phyloP scores from a whole-genome alignment of 305 asterid species.

The Fraxinus latifolia region DNA sequence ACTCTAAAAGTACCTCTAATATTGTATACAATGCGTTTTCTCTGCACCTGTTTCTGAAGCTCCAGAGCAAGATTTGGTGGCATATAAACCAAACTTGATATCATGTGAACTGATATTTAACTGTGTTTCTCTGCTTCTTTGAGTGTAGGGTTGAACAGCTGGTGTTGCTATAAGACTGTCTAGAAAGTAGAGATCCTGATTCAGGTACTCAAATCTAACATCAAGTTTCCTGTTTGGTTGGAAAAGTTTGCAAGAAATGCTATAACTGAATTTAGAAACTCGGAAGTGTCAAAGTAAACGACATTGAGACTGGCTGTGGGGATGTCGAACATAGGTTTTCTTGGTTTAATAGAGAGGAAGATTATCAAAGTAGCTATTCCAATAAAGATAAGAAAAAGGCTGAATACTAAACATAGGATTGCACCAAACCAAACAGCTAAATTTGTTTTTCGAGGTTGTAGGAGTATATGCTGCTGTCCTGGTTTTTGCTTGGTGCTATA shows the following conservation, averaged over 20 bases:
- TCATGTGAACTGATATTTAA: conserved; percentile 50
- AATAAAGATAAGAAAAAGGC: conserved; percentile 54
- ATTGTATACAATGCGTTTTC: conserved; percentile 48
- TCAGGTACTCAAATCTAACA: conserved; percentile 56
- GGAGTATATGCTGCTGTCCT: conserved; percentile 49
- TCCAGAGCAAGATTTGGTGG: conserved; percentile 57
- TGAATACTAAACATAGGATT: conserved; percentile 58
- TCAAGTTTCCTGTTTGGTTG: conserved; percentile 63
- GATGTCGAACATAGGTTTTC: conserved; percentile 57
- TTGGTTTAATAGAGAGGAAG: conserved; percentile 54
- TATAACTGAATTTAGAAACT: conserved; percentile 50
- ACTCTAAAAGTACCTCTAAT: conserved; percentile 60
- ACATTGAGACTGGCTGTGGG: conserved; percentile 51
- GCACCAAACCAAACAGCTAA: conserved; percentile 67
- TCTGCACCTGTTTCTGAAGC: conserved; percentile 55
- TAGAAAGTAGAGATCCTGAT: conserved; percentile 51
- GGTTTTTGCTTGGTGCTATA: conserved; percentile 38
- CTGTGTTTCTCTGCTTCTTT: conserved; percentile 38
- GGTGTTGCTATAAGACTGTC: conserved; percentile 50
- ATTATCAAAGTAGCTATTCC: conserved; percentile 58
- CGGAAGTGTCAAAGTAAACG: conserved; percentile 45
- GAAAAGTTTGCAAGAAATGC: conserved; percentile 67
- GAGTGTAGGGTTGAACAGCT: conserved; percentile 50
- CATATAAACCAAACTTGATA: conserved; percentile 53
- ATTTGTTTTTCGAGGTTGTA: conserved; percentile 43